phyloP scores from a whole-genome alignment of 352 stramenopile genomes.

The Phytopythium boreale region DNA sequence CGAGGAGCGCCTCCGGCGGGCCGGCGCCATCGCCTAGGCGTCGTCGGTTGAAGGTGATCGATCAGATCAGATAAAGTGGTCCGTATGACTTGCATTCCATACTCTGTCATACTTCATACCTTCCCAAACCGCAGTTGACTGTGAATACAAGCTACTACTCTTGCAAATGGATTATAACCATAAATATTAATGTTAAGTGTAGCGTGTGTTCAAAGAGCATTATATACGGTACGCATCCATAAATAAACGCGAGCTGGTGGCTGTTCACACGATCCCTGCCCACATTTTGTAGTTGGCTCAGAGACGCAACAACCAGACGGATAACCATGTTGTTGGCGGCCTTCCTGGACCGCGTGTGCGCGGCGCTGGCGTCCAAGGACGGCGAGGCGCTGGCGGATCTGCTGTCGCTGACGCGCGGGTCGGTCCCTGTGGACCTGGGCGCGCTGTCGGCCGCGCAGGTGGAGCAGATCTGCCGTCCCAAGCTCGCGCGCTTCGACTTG shows the following conservation, averaged over 20 bases:
- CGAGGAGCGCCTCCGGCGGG: conserved; percentile 79
- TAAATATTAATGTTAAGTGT: no score
- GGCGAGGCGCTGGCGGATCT: conserved; percentile 50
- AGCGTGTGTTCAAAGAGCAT: no score
- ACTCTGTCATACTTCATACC: no score
- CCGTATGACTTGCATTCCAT: no score
- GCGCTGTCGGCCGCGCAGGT: conserved; percentile 50
- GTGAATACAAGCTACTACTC: no score
- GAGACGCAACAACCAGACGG: not conserved
- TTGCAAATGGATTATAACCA: no score
- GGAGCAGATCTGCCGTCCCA: conserved; percentile 43
- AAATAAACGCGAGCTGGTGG: no score
- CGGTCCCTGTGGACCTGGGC: conserved; percentile 32
- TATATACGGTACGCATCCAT: no score
- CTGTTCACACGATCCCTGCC: not conserved
- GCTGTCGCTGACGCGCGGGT: conserved; percentile 36
- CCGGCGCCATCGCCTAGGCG: conserved; percentile 45
- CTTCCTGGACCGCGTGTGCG: conserved; percentile 60
- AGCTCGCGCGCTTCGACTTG: conserved; percentile 47
- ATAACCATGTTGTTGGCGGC: conserved; percentile 63
- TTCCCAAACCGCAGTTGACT: no score
- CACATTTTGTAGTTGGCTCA: not conserved
- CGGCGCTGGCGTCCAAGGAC: conserved; percentile 45
- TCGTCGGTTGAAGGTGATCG: no score
- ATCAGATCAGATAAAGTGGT: no score